Percentiles rank a stretch among this genome's conserved stretches.
Evolutionary conservation across 768 basidiomycete species (phyloP).

Genomic region (Russula vinacea): DNA sequence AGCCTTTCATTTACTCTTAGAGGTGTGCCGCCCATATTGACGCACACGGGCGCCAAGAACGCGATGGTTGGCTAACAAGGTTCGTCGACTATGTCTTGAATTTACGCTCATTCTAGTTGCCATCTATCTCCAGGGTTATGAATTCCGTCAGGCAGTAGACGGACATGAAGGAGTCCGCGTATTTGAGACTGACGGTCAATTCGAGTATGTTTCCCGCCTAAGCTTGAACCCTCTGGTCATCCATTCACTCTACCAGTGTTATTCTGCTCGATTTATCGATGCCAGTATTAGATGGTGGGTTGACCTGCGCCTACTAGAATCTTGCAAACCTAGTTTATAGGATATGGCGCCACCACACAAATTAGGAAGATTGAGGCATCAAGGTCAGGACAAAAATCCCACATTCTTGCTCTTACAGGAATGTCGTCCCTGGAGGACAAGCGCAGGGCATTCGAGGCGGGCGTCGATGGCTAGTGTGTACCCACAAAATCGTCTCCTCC

Average conservation of each 20-base stretch:
- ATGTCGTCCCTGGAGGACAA: constrained; percentile 94
- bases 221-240: neutral
- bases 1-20: constrained; percentile 35
- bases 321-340: constrained; percentile 38
- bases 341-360: constrained; percentile 76
- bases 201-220: constrained; percentile 62
- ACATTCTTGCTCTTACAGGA: constrained; percentile 87
- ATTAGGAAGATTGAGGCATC: constrained; percentile 72
- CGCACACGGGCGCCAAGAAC: constrained; percentile 40
- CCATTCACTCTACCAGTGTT: constrained; percentile 48
- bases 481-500: neutral
- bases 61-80: constrained; percentile 65
- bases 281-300: constrained; percentile 83
- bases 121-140: constrained; percentile 52
- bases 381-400: constrained; percentile 28
- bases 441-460: constrained; percentile 83
- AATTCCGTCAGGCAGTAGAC: constrained; percentile 75
- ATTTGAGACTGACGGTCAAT: constrained; percentile 70
- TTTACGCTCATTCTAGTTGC: constrained; percentile 2
- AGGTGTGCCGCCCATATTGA: constrained; percentile 10
- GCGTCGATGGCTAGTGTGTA: constrained; percentile 92
- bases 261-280: constrained; percentile 88
- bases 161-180: constrained; percentile 80
- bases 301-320: neutral
- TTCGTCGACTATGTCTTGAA: constrained; percentile 18